phyloP scores from a whole-genome alignment of 2,329 filamentous ascomycete species.

The Cladobotryum mycophilum region DNA sequence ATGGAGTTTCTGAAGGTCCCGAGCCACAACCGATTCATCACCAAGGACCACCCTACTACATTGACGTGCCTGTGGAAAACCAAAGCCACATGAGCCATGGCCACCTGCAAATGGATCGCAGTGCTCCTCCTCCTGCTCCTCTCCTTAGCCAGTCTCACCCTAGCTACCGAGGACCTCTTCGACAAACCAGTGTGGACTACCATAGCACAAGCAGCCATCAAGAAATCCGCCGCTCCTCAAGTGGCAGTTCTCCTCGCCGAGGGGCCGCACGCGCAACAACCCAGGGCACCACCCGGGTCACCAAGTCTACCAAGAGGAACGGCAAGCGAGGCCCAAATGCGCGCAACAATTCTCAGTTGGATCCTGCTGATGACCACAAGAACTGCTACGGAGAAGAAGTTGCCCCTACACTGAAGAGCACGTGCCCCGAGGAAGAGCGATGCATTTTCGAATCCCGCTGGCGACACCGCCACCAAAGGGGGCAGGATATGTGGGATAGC shows the following conservation, averaged over 20 bases:
- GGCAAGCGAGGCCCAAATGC: conserved; percentile 1
- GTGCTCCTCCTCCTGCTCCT: conserved; percentile 10
- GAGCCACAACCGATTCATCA: conserved; percentile 21
- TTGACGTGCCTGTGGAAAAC: conserved; percentile 21
- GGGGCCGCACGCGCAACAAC: conserved; percentile 17
- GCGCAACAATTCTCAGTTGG: conserved; percentile 11
- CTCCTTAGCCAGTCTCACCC: conserved; percentile 20
- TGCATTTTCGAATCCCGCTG: conserved; percentile 46
- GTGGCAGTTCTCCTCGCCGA: conserved; percentile 22
- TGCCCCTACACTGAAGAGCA: conserved; percentile 35
- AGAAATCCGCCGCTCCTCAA: conserved; percentile 15
- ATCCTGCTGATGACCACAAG: conserved; percentile 26
- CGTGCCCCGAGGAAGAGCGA: conserved; percentile 41
- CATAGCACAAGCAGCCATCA: conserved; percentile 5
- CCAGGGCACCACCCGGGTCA: conserved; percentile 22
- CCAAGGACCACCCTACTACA: conserved; percentile 22
- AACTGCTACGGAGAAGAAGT: conserved; percentile 30
- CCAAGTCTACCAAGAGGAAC: conserved; percentile 3
- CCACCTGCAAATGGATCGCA: conserved; percentile 19
- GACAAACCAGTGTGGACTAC: conserved; percentile 21
- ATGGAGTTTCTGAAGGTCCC: conserved; percentile 28
- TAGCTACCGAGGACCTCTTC: conserved; percentile 16
- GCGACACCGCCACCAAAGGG: conserved; percentile 39
- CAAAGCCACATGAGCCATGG: conserved; percentile 21
- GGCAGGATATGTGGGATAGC: conserved; percentile 53